Evolutionary conservation across 495 filamentous ascomycete species (phyloP).

Genomic region (Trichoderma virens): DNA sequence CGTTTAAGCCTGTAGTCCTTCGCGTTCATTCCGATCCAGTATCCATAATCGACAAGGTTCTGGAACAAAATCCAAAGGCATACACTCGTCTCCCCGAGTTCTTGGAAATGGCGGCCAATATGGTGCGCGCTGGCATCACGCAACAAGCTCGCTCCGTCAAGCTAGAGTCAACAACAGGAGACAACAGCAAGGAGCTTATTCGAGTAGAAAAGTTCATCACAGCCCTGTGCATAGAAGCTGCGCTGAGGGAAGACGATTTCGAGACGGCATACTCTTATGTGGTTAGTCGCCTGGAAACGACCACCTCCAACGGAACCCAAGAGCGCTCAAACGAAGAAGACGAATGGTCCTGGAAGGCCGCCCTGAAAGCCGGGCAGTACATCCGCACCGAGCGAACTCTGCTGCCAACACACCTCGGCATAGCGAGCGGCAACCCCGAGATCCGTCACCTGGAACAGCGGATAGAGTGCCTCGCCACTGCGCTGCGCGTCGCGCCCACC

Average conservation of each 20-base stretch:
- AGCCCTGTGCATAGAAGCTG: constrained; percentile 82
- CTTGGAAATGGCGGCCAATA: constrained; percentile 64
- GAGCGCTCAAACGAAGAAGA: constrained; percentile 40
- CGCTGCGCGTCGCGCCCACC: constrained; percentile 73
- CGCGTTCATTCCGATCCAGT: constrained; percentile 81
- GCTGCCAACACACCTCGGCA: constrained; percentile 46
- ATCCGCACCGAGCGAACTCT: constrained; percentile 41
- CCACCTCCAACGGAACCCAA: constrained; percentile 9
- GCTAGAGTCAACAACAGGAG: constrained; percentile 15
- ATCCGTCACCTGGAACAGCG: constrained; percentile 70
- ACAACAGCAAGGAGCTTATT: constrained; percentile 24
- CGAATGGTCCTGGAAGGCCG: constrained; percentile 87
- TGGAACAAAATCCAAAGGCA: constrained; percentile 77
- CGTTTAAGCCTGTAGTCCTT: constrained; percentile 85
- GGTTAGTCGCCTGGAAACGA: constrained; percentile 50
- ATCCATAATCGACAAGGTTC: constrained; percentile 71
- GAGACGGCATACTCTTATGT: constrained; percentile 97
- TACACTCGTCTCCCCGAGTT: constrained; percentile 86
- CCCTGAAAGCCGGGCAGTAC: constrained; percentile 80
- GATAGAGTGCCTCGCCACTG: constrained; percentile 82
- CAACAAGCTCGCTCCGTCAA: constrained; percentile 17
- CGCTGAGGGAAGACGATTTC: constrained; percentile 81
- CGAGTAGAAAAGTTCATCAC: constrained; percentile 61
- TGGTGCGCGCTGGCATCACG: constrained; percentile 65
- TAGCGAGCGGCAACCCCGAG: constrained; percentile 42